phyloP scores from a whole-genome alignment of 2,329 filamentous ascomycete species.

The Shiraia sp. region DNA sequence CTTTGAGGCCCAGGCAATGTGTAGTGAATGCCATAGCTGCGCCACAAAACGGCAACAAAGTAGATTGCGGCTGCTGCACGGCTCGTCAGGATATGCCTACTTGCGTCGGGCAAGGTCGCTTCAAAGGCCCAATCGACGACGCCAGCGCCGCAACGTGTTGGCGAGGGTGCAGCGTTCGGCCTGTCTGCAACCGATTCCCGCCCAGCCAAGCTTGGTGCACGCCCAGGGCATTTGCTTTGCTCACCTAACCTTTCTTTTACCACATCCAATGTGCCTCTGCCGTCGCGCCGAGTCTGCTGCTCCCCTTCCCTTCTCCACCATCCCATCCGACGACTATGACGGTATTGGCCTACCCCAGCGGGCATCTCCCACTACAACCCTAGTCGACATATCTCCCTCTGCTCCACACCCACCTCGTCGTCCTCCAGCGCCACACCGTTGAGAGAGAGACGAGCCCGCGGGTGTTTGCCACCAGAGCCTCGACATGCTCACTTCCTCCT shows the following conservation, averaged over 20 bases:
- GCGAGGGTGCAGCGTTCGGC: too few relatives aligned
- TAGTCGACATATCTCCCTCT: conserved; percentile 3
- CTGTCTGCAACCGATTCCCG: background rate
- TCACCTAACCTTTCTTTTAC: conserved; percentile 14
- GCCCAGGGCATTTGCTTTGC: conserved; percentile 6
- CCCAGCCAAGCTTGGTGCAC: conserved; percentile 12
- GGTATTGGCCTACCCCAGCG: conserved; percentile 13
- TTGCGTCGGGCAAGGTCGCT: too few relatives aligned
- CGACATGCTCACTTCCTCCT: conserved; percentile 42
- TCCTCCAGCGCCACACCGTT: conserved; percentile 2
- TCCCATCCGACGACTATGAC: conserved; percentile 19
- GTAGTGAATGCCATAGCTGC: too few relatives aligned
- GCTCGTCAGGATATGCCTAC: too few relatives aligned
- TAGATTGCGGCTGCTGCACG: too few relatives aligned
- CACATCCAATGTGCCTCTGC: conserved; percentile 17
- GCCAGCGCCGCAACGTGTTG: background rate
- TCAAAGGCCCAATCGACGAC: background rate
- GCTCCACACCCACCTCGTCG: background rate
- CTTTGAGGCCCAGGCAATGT: too few relatives aligned
- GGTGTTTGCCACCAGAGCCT: background rate
- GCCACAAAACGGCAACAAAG: too few relatives aligned
- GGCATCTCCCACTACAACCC: conserved; percentile 11
- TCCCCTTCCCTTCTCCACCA: conserved; percentile 14
- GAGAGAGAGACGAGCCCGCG: conserved; percentile 4
- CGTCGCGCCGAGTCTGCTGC: conserved; percentile 9